Evolutionary conservation across 2,329 filamentous ascomycete genomes (phyloP).

Genomic region (Colletotrichum sp.): DNA sequence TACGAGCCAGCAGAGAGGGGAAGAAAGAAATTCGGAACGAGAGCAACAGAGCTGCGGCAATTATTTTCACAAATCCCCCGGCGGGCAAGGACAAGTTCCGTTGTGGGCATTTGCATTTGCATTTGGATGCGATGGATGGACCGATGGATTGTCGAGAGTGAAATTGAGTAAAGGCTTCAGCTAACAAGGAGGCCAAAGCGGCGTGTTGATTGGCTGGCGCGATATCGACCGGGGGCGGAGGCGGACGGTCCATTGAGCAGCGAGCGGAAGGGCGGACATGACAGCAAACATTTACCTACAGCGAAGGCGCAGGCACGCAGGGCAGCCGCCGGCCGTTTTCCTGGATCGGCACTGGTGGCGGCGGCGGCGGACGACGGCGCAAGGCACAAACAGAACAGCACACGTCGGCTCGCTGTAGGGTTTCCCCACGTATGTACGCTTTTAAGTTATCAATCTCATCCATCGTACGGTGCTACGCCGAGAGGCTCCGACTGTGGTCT

Average conservation of each 20-base stretch:
- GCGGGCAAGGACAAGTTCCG: conserved; percentile 13
- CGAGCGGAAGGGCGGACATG: not conserved
- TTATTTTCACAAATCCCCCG: not conserved
- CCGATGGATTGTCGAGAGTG: not conserved
- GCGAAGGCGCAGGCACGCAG: not conserved
- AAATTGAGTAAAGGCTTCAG: conserved; percentile 16
- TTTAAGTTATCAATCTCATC: conserved; percentile 4
- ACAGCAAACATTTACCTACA: not conserved
- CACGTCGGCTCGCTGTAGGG: not conserved
- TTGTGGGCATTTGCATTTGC: conserved; percentile 7
- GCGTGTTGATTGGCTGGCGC: not conserved
- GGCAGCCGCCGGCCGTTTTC: not conserved
- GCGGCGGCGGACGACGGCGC: not conserved
- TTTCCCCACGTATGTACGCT: not conserved
- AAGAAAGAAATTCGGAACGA: not conserved
- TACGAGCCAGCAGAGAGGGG: not conserved
- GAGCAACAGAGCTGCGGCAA: conserved; percentile 3
- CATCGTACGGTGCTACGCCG: conserved; percentile 1
- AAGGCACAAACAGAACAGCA: not conserved
- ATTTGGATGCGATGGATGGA: not conserved
- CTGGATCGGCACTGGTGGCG: conserved; percentile 7
- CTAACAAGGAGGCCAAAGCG: not conserved
- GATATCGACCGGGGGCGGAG: not conserved
- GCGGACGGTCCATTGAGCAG: not conserved
- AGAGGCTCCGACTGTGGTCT: not conserved